These are phyloP conservation scores for Triadica sebifera DNA, from an alignment of 345 rosid species.

Conservation along the genomic window DNA sequence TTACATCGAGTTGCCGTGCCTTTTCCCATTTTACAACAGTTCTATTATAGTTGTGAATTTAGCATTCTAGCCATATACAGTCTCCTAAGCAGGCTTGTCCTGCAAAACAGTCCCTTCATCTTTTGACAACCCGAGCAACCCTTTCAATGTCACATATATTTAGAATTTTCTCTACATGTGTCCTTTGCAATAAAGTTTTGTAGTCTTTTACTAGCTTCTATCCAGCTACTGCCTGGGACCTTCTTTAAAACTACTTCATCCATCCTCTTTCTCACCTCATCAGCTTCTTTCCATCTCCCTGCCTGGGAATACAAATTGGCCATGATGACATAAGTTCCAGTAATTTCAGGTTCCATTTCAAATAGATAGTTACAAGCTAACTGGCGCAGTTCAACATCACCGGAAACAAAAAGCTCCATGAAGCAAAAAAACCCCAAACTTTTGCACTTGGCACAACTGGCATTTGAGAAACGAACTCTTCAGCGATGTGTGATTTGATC, in stretches of 20 bases:
- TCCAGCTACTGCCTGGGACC: constrained; percentile 75
- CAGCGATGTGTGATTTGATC: too few relatives aligned
- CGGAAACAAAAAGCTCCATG: constrained; percentile 68
- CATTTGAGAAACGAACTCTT: constrained; percentile 62
- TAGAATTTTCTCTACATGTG: constrained; percentile 39
- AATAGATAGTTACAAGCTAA: constrained; percentile 56
- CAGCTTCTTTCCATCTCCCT: constrained; percentile 88
- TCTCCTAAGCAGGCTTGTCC: constrained; percentile 35
- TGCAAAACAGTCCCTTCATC: constrained; percentile 40
- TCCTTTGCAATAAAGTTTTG: constrained; percentile 48
- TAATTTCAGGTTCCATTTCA: constrained; percentile 72
- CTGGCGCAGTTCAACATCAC: constrained; percentile 64
- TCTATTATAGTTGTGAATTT: neutral
- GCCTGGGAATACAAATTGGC: constrained; percentile 75
- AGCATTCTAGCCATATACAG: constrained; percentile 13
- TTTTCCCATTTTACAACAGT: neutral
- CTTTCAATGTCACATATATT: constrained; percentile 40
- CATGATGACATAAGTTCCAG: constrained; percentile 73
- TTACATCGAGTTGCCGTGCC: neutral
- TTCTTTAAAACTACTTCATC: constrained; percentile 57
- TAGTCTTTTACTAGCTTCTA: constrained; percentile 46
- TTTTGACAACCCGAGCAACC: constrained; percentile 44
- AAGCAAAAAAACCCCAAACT: constrained; percentile 86
- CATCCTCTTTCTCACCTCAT: constrained; percentile 59
- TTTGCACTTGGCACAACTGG: constrained; percentile 66